These are phyloP conservation scores for Seiridium unicorne DNA, from an alignment of 2,329 filamentous ascomycete species.

Conservation along the genomic window DNA sequence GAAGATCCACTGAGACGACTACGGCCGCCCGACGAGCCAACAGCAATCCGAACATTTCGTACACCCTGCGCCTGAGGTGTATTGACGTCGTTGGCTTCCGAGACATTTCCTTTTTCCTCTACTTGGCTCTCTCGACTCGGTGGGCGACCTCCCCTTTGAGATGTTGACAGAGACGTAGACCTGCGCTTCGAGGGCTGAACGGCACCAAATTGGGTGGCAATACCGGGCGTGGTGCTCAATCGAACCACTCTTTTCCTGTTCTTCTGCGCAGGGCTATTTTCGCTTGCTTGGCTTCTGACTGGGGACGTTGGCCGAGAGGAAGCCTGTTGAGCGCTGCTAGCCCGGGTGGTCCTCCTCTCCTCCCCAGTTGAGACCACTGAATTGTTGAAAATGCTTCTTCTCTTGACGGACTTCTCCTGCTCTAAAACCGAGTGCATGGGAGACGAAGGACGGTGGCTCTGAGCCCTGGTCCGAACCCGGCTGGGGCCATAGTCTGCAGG, in stretches of 20 bases:
- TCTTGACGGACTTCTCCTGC: conserved; percentile 32
- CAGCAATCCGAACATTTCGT: conserved; percentile 54
- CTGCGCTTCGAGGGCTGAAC: conserved; percentile 39
- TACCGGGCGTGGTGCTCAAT: conserved; percentile 47
- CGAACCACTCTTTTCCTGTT: conserved; percentile 54
- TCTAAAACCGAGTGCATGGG: conserved; percentile 25
- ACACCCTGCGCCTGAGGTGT: conserved; percentile 48
- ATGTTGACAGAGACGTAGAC: conserved; percentile 48
- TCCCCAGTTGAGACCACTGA: conserved; percentile 42
- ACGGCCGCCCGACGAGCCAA: conserved; percentile 48
- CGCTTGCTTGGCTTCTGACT: conserved; percentile 34
- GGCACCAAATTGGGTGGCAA: conserved; percentile 15
- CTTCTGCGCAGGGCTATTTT: conserved; percentile 48
- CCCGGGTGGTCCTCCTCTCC: conserved; percentile 44
- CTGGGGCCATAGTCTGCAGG: conserved; percentile 31
- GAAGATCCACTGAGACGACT: conserved; percentile 34
- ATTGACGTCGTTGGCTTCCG: conserved; percentile 43
- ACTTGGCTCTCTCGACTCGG: conserved; percentile 38
- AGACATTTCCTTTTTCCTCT: conserved; percentile 35
- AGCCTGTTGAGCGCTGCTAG: conserved; percentile 44
- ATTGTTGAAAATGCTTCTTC: conserved; percentile 47
- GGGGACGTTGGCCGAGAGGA: conserved; percentile 41
- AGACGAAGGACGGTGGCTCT: conserved; percentile 40
- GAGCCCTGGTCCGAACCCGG: conserved; percentile 43
- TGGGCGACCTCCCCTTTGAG: conserved; percentile 33